Evolutionary conservation across 176 grass and related monocot genomes (phyloP), one percentile per base, ranked within the genome.

Genomic region (Alopecurus myosuroides): DNA sequence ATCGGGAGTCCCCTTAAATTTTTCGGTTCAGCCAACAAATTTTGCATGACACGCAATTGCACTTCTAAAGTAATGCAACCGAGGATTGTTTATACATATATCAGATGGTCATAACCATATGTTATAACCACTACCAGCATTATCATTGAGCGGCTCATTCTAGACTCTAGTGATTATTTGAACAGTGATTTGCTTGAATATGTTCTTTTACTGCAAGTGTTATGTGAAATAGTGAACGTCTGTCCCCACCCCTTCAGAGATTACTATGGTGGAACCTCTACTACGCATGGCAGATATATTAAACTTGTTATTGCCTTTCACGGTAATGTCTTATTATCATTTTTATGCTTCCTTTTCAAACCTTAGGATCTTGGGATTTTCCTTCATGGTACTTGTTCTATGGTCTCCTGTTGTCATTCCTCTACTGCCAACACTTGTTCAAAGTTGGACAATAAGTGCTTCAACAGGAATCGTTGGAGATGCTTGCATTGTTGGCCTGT

Each of bases 361-460:
- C 71, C 8, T 55, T 88, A 98, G 93, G 93, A 84, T 98, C 26
- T 53, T 95, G 50, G 91, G 87, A 9, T 98, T 98, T 89, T 89
- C 70, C 70, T 94, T 88, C 56, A 94, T 98, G 96, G 91, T 88
- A 67, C 83, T 98, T 56, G 80, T 98, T 60, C 70, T 98, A 23
- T 98, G 96, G 96, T 98, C 93, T 73, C 96, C 96, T 82, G 91
- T 98, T 51, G 88, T 98, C 53, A 87, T 98, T 56, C 96, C 96
- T 67, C 81, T 98, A 74, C 61, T 98, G 48, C 93, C 93, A 50
- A 88, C 91, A 23, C 89, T 98, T 69, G 91, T 98, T 55, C 96
- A 94, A 87, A 90, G 87, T 86, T 98, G 97, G 97, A 85, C 89
- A 63, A 91, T 84, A 65, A 92, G 81, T 10, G 36, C 87, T 82